Evolutionary conservation across 495 filamentous ascomycete species (phyloP), one percentile per base, ranked within the genome.

Genomic region (Aspergillus panamensis): DNA sequence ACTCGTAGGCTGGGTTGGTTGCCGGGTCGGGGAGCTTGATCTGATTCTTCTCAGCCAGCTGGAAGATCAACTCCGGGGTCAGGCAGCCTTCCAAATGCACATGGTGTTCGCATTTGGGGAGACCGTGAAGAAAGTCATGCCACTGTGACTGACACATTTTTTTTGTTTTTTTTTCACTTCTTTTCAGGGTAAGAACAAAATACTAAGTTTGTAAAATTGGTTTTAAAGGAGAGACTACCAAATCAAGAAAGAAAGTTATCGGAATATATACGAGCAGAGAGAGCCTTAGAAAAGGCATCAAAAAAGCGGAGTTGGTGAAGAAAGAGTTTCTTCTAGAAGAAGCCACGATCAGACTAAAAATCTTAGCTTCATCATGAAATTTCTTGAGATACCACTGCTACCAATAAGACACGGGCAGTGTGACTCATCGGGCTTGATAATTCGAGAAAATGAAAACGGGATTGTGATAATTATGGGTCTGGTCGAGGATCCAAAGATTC

Each of bases 81-180:
- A 92, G 76, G 16, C 85, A 83, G 49, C 88, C 88, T 66, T 90
- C 87, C 6, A 91, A 76, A 62, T 91, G 89, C 51, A 91, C 80
- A 67, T 94, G 88, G 66, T 91, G 89, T 61, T 92, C 89, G 71
- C 82, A 87, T 77, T 90, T 92, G 39, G 89, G 89, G 25, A 92
- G 81, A 20, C 78, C 77, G 37, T 75, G 69, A 33, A 93, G 82
- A 64, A 89, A 84, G 33, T 74, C 60, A 68, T 90, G 87, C 30
- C 73, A 61, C 10, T 60, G 47, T 40, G 69, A 66, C 64, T 71
- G 64, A 35, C 73, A 75, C 74, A 77, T 77, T 9, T 33, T 64
- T 51, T 20, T 3, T 5, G n/a, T n/a, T n/a, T n/a, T n/a, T n/a
- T n/a, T n/a, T n/a, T n/a, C n/a, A n/a, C n/a, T n/a, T n/a, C n/a